Base-by-base conservation (phyloP, 2,329 filamentous ascomycete genomes). In the Epichloe amarillans region DNA sequence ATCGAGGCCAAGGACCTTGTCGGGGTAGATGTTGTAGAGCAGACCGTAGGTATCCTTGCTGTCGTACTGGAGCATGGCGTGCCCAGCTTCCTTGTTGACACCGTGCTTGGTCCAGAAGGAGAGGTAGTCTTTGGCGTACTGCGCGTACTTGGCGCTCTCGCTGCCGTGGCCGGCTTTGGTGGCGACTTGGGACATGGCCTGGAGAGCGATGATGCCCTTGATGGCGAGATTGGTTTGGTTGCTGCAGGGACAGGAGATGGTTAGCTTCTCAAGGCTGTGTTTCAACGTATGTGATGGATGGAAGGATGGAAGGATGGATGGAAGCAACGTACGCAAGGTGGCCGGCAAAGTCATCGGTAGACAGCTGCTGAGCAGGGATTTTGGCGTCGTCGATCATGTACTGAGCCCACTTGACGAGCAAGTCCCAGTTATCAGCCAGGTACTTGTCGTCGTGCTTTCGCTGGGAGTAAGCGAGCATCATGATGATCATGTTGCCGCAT, bases 301-400 rank as follows among this genome's bases (percentile, higher is more conserved):
- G 17, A 4, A 3, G 14, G 10, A 17, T 33, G 14, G 21, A 17
- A 21, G 49, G 17, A 4, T 1, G 14, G 10, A 17, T 33, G 14
- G 21, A 17, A 21, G 46, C 11, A 12, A 55, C 58, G 40, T 53
- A 60, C 58, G 59, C 58, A 41, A 61, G 72, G 64, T 83, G 83
- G 40, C 87, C 87, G 2, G 87, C 86, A 63, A 91, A 93, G 61
- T 93, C 87, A 60, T 93, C 87, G 1, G 87, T 93, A 19, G 82
- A 88, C 15, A 93, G 71, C 65, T 91, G 87, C 55, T 87, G 81
- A 3, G 81, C 78, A 3, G 87, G 87, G 52, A 86, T 80, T 41
- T 91, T 71, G 26, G 84, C 78, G 61, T 82, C 86, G 35, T 87
- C 75, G n/a, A 90, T 78, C 21, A 93, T 71, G 62, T 88, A 93